phyloP scores from a whole-genome alignment of 2,329 filamentous ascomycete species.

The Ophidiomyces ophidiicola region DNA sequence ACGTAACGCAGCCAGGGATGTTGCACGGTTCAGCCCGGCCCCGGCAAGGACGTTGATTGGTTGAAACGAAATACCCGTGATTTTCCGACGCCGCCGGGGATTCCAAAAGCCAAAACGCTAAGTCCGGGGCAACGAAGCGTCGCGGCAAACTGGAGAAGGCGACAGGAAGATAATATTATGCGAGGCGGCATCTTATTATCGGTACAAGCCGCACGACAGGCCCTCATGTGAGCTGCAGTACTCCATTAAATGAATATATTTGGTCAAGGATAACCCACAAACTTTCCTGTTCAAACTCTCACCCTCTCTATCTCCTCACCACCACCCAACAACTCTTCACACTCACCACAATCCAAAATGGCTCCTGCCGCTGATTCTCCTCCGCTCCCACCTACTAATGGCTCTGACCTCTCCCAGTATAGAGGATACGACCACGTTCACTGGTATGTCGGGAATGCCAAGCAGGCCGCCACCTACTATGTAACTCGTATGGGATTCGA shows the following conservation, averaged over 20 bases:
- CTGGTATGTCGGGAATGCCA: constrained; percentile 95
- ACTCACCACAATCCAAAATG: constrained; percentile 5
- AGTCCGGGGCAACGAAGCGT: not conserved
- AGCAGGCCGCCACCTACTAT: constrained; percentile 86
- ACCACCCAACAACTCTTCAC: not conserved
- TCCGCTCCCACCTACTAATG: constrained; percentile 18
- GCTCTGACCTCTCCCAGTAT: constrained; percentile 36
- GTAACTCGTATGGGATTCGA: constrained; percentile 76
- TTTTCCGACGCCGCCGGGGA: constrained; percentile 9
- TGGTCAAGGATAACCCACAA: not conserved
- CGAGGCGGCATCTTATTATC: too few relatives aligned
- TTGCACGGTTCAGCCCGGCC: not conserved
- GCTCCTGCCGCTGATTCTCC: constrained; percentile 20
- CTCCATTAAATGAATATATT: too few relatives aligned
- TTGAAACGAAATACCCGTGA: constrained; percentile 9
- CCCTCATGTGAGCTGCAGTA: too few relatives aligned
- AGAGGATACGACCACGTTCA: constrained; percentile 84
- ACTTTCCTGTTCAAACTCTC: not conserved
- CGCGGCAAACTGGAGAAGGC: not conserved
- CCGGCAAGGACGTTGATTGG: constrained; percentile 12
- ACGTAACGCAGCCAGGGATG: not conserved
- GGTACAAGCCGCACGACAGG: too few relatives aligned
- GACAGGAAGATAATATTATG: not conserved
- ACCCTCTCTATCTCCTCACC: not conserved
- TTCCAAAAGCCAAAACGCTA: constrained; percentile 5